Base-by-base conservation (phyloP, 441 rosid genomes). In the Brassica hybrid region DNA sequence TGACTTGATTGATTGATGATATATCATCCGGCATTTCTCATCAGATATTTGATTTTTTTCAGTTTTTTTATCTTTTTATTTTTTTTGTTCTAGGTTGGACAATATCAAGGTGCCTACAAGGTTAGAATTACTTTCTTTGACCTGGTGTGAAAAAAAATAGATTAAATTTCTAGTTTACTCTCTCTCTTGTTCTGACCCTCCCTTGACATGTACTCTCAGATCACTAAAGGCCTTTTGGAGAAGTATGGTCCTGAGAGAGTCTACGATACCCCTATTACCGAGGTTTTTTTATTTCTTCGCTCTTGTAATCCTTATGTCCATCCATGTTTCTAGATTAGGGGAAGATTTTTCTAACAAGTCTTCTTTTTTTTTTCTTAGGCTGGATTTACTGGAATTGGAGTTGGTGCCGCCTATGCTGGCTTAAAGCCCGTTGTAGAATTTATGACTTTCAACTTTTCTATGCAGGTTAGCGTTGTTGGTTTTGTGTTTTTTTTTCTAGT, bases 81-180 rank as follows among this genome's bases (percentile, higher is more conserved):
- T 41, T 16, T 76, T 69, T 2, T 84, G 79, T 87, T 21, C 2
- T 21, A 95, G 98, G 99, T 95, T 77, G 99, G 98, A 50, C 98
- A 94, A 86, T 94, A 93, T 81, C 94, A 93, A 75, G 99, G 98
- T 72, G 98, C 98, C 36, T 95, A 95, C 86, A 95, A 94, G 99
- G 99, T 95, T 72, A 85, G 86, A 59, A 74, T 62, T 27, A 7
- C 50, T 65, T 71, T 45, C 2, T 14, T 7, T 52, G 3, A 19
- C 34, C 30, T 18, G 14, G 50, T 43, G 45, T 57, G 14, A n/a
- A 12, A 61, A 30, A 3, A 21, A 21, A 21, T 21, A 21, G 23
- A 21, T 19, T 7, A 7, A 8, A 8, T 65, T 43, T 71, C 56
- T 13, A 18, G 7, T 74, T 65, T 14, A 7, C 1, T 6, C 17